Percentiles rank a stretch among this genome's conserved stretches.
These are phyloP conservation scores for Trebouxia sp. DNA, from an alignment of 139 green algal genomes.

Conservation along the genomic window DNA sequence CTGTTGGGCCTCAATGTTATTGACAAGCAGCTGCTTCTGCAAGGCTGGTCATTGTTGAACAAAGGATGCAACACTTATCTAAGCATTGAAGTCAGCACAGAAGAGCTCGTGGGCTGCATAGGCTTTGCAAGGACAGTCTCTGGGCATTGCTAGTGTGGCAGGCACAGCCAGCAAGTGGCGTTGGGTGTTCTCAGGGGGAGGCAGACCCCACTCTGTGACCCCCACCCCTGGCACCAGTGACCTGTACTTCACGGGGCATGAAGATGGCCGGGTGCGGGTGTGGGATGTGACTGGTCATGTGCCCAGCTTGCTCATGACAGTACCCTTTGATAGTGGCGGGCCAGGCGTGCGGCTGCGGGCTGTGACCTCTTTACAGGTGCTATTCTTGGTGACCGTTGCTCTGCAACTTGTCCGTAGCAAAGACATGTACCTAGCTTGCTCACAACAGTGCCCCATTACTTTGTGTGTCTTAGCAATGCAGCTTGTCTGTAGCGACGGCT, in stretches of 20 bases:
- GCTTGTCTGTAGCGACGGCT: no score
- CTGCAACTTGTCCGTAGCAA: no score
- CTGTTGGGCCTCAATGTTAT: no score
- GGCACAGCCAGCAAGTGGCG: slow-evolving; percentile 29
- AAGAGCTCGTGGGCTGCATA: neutral
- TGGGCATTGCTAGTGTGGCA: neutral
- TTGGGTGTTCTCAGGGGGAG: slow-evolving; percentile 30
- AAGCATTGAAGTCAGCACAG: neutral
- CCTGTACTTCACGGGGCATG: slow-evolving; percentile 49
- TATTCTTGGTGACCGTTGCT: no score
- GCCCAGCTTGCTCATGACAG: slow-evolving; percentile 41
- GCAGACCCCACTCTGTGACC: neutral
- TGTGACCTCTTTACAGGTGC: slow-evolving; percentile 46
- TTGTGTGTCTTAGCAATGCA: neutral
- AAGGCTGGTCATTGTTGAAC: no score
- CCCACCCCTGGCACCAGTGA: slow-evolving; percentile 6
- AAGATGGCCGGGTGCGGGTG: slow-evolving; percentile 54
- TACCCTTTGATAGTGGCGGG: slow-evolving; percentile 40
- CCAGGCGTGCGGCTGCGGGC: slow-evolving; percentile 35
- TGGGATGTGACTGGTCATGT: slow-evolving; percentile 50
- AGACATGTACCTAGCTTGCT: neutral
- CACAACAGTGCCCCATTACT: neutral
- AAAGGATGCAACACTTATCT: no score
- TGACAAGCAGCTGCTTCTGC: no score
- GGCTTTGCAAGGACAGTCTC: neutral